Evolutionary conservation across 441 rosid genomes (phyloP).

Genomic region (Biscutella auriculata): DNA sequence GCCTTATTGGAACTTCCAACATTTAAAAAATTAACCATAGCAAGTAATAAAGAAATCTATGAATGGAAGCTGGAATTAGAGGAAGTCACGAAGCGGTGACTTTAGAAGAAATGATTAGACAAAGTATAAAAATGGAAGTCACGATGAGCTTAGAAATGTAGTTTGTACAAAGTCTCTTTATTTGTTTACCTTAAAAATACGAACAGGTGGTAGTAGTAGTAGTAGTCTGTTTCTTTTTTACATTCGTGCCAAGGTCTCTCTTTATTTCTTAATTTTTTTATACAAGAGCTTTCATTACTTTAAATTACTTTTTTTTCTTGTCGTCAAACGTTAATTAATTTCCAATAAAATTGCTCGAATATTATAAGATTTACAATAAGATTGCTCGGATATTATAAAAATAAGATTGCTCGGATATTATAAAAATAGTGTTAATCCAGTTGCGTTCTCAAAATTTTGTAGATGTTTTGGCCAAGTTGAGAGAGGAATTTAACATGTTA

Average conservation of each 20-base stretch:
- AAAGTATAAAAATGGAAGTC: constrained; percentile 6
- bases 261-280: background rate
- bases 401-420: too few species aligned
- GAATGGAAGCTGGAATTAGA: background rate
- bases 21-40: background rate
- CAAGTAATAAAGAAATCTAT: background rate
- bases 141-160: constrained; percentile 7
- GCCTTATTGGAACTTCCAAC: too few species aligned
- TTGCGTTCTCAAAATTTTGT: too few species aligned
- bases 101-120: constrained; percentile 3
- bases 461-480: too few species aligned
- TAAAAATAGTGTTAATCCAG: too few species aligned
- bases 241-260: constrained; percentile 15
- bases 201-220: too few species aligned
- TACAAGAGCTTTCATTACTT: background rate
- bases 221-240: background rate
- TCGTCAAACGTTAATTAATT: too few species aligned
- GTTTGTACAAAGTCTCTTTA: constrained; percentile 3
- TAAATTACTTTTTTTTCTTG: too few species aligned
- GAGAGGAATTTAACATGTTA: too few species aligned
- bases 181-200: background rate
- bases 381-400: too few species aligned
- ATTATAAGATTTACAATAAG: too few species aligned
- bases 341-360: too few species aligned
- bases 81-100: constrained; percentile 17